Conservation (phyloP, 1,284 basidiomycete species). For the Malassezia psittaci region DNA sequence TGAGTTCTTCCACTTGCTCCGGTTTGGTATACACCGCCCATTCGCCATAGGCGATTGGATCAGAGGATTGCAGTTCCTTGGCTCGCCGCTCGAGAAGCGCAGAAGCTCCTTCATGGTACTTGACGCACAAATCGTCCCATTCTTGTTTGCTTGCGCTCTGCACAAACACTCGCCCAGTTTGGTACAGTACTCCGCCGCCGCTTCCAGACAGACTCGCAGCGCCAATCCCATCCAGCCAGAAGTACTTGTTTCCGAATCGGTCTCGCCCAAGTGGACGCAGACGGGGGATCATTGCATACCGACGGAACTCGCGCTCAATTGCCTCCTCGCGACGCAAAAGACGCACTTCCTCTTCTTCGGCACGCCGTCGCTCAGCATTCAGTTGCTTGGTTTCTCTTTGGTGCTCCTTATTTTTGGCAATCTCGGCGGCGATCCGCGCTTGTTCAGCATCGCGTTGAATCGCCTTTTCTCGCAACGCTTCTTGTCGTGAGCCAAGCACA, state of each 20-base stretch:
- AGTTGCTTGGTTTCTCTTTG: slow-evolving; percentile 35
- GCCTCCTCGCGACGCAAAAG: slow-evolving; percentile 67
- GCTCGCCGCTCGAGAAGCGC: slow-evolving; percentile 52
- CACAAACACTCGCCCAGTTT: slow-evolving; percentile 76
- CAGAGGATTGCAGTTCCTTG: slow-evolving; percentile 54
- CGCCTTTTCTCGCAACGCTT: slow-evolving; percentile 39
- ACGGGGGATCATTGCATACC: slow-evolving; percentile 68
- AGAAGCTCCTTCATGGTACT: slow-evolving; percentile 49
- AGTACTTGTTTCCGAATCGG: slow-evolving; percentile 83
- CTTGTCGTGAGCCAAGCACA: slow-evolving; percentile 31
- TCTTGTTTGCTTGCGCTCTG: slow-evolving; percentile 69
- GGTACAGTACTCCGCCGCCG: slow-evolving; percentile 60
- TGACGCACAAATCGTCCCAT: slow-evolving; percentile 29
- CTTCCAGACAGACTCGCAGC: slow-evolving; percentile 59
- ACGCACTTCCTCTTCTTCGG: slow-evolving; percentile 67
- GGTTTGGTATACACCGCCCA: slow-evolving; percentile 81
- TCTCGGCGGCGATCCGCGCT: slow-evolving; percentile 18
- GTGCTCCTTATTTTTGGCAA: slow-evolving; percentile 24
- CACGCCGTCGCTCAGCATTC: slow-evolving; percentile 25
- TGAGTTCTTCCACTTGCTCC: slow-evolving; percentile 72
- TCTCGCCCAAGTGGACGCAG: slow-evolving; percentile 80
- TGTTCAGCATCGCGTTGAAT: slow-evolving; percentile 33
- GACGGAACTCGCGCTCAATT: slow-evolving; percentile 85
- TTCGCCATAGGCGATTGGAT: slow-evolving; percentile 64
- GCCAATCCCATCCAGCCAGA: slow-evolving; percentile 98